A percentile compares a stretch with the other conserved stretches of the same genome.
These are phyloP conservation scores for Saccharum hybrid DNA, from an alignment of 202 grass and related monocot species.

Conservation along the genomic window DNA sequence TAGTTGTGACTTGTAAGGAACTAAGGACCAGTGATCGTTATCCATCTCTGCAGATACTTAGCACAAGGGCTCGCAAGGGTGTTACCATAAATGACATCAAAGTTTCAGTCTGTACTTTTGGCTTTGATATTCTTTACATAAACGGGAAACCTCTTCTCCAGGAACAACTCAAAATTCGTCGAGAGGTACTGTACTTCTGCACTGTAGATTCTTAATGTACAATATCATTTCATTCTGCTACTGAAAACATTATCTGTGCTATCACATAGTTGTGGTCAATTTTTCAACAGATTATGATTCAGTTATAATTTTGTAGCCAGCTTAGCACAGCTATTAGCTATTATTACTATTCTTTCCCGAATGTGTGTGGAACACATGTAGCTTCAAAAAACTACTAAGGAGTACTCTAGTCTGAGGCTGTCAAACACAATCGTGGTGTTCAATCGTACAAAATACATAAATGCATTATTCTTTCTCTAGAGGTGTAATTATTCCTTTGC, in stretches of 20 bases:
- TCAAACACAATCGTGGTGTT: slow-evolving; percentile 13
- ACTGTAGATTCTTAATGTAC: slow-evolving; percentile 32
- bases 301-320: slow-evolving; percentile 12
- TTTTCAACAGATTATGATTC: slow-evolving; percentile 6
- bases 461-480: slow-evolving; percentile 12
- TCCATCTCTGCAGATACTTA: slow-evolving; percentile 74
- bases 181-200: slow-evolving; percentile 66
- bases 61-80: slow-evolving; percentile 92
- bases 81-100: slow-evolving; percentile 98
- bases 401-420: slow-evolving; percentile 16
- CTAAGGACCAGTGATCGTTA: slow-evolving; percentile 38
- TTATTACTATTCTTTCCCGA: slow-evolving; percentile 9
- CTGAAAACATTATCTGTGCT: slow-evolving; percentile 25
- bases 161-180: slow-evolving; percentile 90
- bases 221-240: slow-evolving; percentile 30
- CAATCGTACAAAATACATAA: slow-evolving; percentile 18
- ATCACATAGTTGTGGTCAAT: background rate
- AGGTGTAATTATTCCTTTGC: slow-evolving; percentile 41
- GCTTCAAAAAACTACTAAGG: slow-evolving; percentile 14
- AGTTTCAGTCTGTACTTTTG: slow-evolving; percentile 94
- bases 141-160: slow-evolving; percentile 85
- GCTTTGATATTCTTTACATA: slow-evolving; percentile 96
- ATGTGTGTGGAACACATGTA: background rate
- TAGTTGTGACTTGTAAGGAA: slow-evolving; percentile 33
- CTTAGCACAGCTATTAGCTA: background rate